A percentile compares a stretch with the other conserved stretches of the same genome.
Conservation (phyloP, 495 filamentous ascomycete species). For the Neurospora terricola region DNA sequence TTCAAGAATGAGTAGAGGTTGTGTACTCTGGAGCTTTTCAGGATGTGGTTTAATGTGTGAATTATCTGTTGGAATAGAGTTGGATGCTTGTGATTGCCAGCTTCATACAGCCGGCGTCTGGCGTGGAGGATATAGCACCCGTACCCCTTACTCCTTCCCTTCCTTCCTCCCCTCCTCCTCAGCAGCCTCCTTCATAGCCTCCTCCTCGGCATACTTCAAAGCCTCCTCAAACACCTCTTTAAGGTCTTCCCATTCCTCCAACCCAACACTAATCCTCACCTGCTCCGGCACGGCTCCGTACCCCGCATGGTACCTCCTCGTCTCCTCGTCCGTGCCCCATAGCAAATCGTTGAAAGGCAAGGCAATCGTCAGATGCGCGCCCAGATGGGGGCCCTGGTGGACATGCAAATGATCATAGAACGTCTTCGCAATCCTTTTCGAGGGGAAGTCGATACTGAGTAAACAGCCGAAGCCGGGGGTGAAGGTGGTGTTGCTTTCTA, state of each 20-base stretch:
- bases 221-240: slow-evolving; percentile 24
- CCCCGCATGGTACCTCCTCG: slow-evolving; percentile 11
- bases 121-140: neutral
- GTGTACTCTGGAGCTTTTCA: too few species aligned
- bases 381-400: slow-evolving; percentile 36
- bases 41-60: too few species aligned
- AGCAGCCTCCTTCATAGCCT: neutral
- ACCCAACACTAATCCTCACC: slow-evolving; percentile 30
- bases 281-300: slow-evolving; percentile 24
- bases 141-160: neutral
- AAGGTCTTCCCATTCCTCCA: slow-evolving; percentile 30
- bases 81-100: too few species aligned
- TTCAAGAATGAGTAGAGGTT: too few species aligned
- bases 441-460: slow-evolving; percentile 28
- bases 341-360: slow-evolving; percentile 30
- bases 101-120: too few species aligned
- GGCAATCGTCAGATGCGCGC: slow-evolving; percentile 35
- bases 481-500: too few species aligned
- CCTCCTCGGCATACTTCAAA: slow-evolving; percentile 8
- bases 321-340: slow-evolving; percentile 18
- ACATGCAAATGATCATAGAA: slow-evolving; percentile 36
- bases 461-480: slow-evolving; percentile 32
- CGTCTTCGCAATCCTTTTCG: slow-evolving; percentile 14
- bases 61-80: too few species aligned
- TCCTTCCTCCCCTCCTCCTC: neutral